phyloP scores from a whole-genome alignment of 768 basidiomycete genomes.

The Galerina marginata region DNA sequence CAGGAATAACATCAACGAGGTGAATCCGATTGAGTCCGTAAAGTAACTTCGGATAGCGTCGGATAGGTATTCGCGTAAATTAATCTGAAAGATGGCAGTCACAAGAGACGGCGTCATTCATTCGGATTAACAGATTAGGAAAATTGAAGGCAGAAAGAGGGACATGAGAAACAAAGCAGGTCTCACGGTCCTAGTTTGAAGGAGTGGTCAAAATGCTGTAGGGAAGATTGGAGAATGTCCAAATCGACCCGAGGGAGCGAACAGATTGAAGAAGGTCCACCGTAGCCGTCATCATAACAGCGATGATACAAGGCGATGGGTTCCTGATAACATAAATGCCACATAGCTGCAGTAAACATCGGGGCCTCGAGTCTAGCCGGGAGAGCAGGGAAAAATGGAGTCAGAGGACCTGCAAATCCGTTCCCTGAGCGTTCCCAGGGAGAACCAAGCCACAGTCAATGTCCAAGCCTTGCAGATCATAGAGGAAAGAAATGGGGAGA shows the following conservation, averaged over 20 bases:
- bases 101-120: background rate
- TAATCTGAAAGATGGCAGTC: background rate
- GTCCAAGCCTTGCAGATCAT: background rate
- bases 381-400: background rate
- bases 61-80: slow-evolving; percentile 5
- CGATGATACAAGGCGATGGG: background rate
- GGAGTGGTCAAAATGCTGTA: background rate
- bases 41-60: background rate
- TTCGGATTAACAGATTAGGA: slow-evolving; percentile 7
- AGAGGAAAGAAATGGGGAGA: background rate
- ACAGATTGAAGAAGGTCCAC: background rate
- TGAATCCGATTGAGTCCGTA: slow-evolving; percentile 2
- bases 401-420: background rate
- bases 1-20: slow-evolving; percentile 1
- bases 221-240: background rate
- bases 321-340: slow-evolving; percentile 4
- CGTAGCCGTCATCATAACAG: background rate
- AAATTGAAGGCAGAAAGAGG: background rate
- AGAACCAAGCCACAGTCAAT: background rate
- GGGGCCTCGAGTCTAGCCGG: background rate
- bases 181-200: background rate
- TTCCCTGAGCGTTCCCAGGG: background rate
- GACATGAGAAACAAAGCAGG: background rate
- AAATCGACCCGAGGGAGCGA: slow-evolving; percentile 1
- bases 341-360: background rate